phyloP scores from a whole-genome alignment of 2,329 filamentous ascomycete species.

The Neofusicoccum laricinum region DNA sequence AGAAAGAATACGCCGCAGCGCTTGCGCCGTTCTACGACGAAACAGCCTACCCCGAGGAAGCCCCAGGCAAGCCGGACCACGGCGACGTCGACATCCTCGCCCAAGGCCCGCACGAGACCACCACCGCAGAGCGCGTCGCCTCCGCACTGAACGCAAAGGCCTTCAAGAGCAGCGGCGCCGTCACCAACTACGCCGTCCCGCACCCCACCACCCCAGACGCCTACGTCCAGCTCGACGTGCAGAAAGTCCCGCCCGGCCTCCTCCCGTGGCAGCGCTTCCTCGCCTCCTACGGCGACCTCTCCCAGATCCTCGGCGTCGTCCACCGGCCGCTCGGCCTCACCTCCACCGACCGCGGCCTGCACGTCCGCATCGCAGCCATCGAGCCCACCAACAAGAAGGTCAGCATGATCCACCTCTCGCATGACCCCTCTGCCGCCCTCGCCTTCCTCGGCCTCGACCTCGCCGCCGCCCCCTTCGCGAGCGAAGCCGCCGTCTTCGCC shows the following conservation, averaged over 20 bases:
- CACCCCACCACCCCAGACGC: slow-evolving; percentile 23
- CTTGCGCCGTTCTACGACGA: slow-evolving; percentile 53
- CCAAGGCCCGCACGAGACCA: slow-evolving; percentile 21
- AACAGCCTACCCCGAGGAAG: slow-evolving; percentile 63
- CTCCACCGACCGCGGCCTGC: slow-evolving; percentile 61
- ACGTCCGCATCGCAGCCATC: slow-evolving; percentile 65
- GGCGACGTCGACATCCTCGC: slow-evolving; percentile 75
- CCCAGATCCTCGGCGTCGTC: slow-evolving; percentile 63
- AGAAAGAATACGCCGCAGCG: slow-evolving; percentile 43
- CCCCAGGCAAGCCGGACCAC: slow-evolving; percentile 63
- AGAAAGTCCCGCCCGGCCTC: slow-evolving; percentile 44
- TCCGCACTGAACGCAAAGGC: slow-evolving; percentile 45
- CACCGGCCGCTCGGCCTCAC: slow-evolving; percentile 66
- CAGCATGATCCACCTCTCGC: slow-evolving; percentile 59
- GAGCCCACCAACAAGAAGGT: slow-evolving; percentile 57
- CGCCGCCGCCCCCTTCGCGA: slow-evolving; percentile 58
- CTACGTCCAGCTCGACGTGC: slow-evolving; percentile 69
- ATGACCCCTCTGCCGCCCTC: slow-evolving; percentile 55
- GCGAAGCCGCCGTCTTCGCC: slow-evolving; percentile 56
- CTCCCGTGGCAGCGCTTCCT: slow-evolving; percentile 66
- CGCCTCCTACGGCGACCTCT: slow-evolving; percentile 69
- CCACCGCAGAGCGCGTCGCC: slow-evolving; percentile 33
- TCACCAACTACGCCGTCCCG: slow-evolving; percentile 52
- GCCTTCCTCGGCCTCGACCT: slow-evolving; percentile 66
- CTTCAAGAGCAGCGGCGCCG: slow-evolving; percentile 23